Evolutionary conservation across 495 filamentous ascomycete species (phyloP).

Genomic region (Neurospora sp.): DNA sequence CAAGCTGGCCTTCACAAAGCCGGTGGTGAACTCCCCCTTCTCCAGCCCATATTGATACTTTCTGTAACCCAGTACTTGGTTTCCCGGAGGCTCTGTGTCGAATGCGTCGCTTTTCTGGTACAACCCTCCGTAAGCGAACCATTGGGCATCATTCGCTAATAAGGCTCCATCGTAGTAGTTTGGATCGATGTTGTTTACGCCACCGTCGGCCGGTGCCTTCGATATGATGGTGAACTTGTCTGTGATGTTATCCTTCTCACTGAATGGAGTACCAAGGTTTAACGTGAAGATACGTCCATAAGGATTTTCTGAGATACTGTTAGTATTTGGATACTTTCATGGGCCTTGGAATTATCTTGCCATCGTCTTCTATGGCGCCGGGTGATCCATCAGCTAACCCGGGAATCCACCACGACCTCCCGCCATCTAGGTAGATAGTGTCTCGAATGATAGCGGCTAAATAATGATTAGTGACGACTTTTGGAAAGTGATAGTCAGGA

Average conservation of each 20-base stretch:
- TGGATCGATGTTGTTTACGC: slow-evolving; percentile 46
- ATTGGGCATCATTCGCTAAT: slow-evolving; percentile 54
- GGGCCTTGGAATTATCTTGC: slow-evolving; percentile 19
- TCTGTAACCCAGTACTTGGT: slow-evolving; percentile 39
- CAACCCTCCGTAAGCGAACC: slow-evolving; percentile 44
- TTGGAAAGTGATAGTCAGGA: background rate
- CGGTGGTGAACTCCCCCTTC: slow-evolving; percentile 26
- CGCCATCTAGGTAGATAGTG: slow-evolving; percentile 61
- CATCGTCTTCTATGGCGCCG: slow-evolving; percentile 9
- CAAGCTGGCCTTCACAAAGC: slow-evolving; percentile 29
- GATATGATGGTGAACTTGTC: slow-evolving; percentile 35
- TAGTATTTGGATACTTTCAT: background rate
- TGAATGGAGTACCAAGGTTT: slow-evolving; percentile 51
- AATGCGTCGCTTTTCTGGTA: slow-evolving; percentile 6
- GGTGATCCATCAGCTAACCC: slow-evolving; percentile 30
- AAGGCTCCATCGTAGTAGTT: slow-evolving; percentile 54
- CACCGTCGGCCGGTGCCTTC: slow-evolving; percentile 30
- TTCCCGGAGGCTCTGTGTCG: slow-evolving; percentile 19
- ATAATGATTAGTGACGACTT: background rate
- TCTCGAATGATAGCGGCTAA: slow-evolving; percentile 53
- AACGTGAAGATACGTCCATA: slow-evolving; percentile 41
- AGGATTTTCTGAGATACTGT: slow-evolving; percentile 27
- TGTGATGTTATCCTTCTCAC: slow-evolving; percentile 42
- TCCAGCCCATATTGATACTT: slow-evolving; percentile 38
- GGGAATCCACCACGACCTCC: slow-evolving; percentile 38